Evolutionary conservation across 495 filamentous ascomycete species (phyloP), one percentile per base, ranked within the genome.

Genomic region (Lophiotrema nucula): DNA sequence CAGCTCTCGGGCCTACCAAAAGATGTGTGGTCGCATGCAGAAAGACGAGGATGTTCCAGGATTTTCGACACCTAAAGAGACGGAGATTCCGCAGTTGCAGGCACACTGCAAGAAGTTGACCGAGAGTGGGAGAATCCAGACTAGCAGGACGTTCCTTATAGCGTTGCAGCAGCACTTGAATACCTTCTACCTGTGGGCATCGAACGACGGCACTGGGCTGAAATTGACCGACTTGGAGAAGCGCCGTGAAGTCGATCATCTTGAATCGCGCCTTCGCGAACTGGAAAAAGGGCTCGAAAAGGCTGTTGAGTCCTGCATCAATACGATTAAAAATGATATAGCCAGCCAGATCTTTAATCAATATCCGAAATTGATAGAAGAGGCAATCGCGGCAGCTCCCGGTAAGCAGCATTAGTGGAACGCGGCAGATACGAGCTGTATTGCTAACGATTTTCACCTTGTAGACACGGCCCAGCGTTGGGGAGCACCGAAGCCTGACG

Each of bases 1-100:
- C 10, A 81, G 78, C 15, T 77, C 75, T 41, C 69, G 73, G 28
- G 82, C 76, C 0, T 87, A 83, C 58, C 82, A 85, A 62, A 81
- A 83, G 44, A 66, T 88, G 13, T 71, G 71, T 33, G 82, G 81
- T 15, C 77, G 81, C 3, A 60, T 86, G 4, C 63, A 70, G 56
- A 79, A 70, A 60, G 77, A 81, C 28, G 62, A 70, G 1, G 66
- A 70, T 33, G 72, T 81, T 3, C 63, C 75, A 12, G 77, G 79
- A 1, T 83, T 82, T 48, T 65, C 58, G 3, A 62, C 67, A 6
- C 24, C 74, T 11, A 74, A 79, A n/a, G 72, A 82, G 43, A 81
- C 69, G 22, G 66, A 65, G 65, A 80, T 88, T 21, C 83, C 81
- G 0, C 72, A 72, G 37, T 67, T 88, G 3, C 78, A 81, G 65